Conservation (phyloP, 2,329 filamentous ascomycete genomes). For the Colletotrichum sp. region DNA sequence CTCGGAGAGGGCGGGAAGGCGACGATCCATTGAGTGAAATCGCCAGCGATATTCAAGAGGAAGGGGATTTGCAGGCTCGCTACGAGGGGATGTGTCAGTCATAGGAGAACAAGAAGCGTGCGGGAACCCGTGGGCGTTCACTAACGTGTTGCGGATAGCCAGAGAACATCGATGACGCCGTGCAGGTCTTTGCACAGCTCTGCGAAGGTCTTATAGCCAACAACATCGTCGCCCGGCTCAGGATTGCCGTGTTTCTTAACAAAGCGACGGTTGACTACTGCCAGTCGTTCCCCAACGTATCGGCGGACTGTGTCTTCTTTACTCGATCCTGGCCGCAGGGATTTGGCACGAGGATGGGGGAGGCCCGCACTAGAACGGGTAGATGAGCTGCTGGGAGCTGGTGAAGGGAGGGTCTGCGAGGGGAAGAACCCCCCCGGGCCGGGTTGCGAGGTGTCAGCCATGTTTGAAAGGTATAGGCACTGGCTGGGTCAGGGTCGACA, state of each 20-base stretch:
- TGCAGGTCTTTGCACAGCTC: slow-evolving; percentile 79
- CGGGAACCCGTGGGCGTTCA: neutral
- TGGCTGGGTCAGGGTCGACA: neutral
- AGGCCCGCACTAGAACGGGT: slow-evolving; percentile 41
- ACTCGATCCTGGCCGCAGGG: slow-evolving; percentile 59
- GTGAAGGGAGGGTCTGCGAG: slow-evolving; percentile 53
- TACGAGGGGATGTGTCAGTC: slow-evolving; percentile 36
- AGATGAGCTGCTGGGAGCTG: slow-evolving; percentile 57
- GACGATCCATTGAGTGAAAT: slow-evolving; percentile 74
- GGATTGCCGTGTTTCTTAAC: slow-evolving; percentile 62
- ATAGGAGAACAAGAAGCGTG: neutral
- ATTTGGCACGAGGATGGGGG: slow-evolving; percentile 59
- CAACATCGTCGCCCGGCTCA: slow-evolving; percentile 50
- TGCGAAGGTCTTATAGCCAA: slow-evolving; percentile 64
- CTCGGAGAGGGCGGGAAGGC: slow-evolving; percentile 73
- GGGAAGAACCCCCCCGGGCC: slow-evolving; percentile 59
- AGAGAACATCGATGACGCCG: slow-evolving; percentile 77
- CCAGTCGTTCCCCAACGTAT: slow-evolving; percentile 59
- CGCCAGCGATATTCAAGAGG: slow-evolving; percentile 76
- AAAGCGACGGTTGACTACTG: slow-evolving; percentile 61
- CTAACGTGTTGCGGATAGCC: slow-evolving; percentile 87
- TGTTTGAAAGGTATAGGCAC: slow-evolving; percentile 17
- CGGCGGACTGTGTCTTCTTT: slow-evolving; percentile 66
- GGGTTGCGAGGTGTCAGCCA: slow-evolving; percentile 26
- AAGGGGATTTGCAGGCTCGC: slow-evolving; percentile 84